Evolutionary conservation across 345 rosid genomes (phyloP), one percentile per base, ranked within the genome.

Genomic region (Psidium guajava): DNA sequence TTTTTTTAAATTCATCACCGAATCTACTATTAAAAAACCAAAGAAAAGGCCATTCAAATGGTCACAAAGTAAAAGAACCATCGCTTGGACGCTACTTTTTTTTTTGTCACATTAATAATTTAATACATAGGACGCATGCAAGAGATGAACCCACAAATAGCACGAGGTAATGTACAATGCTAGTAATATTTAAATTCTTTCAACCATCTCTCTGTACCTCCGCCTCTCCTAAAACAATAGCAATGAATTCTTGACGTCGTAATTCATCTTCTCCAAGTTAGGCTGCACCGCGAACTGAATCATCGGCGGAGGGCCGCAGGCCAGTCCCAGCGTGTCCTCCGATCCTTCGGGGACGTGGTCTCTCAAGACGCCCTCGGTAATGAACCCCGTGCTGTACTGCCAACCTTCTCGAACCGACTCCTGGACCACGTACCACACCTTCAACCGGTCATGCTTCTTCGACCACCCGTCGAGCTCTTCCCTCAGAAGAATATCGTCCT

Each of bases 271-370:
- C 92, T 96, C 99, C 87, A 97, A 87, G 91, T 93, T 94, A 1
- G 99, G 98, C 87, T 94, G 98, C 88, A 96, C 95, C 1, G 98
- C 96, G 24, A 93, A 97, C 86, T 97, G 96, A 84, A 97, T 95
- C 99, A 97, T 97, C 12, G 98, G 98, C 3, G 99, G 99, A 6
- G 99, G 98, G 27, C 99, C 99, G 22, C 98, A 97, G 2, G 96
- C 94, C 86, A 97, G 88, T 0, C 98, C 98, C 15, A 96, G 89
- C 8, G 93, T 81, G 1, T 93, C 95, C 5, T 86, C 87, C 4
- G 94, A 88, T 27, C 98, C 96, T 57, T 84, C 90, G 0, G 98
- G 98, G 9, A 94, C 22, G 58, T 93, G 98, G 82, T 92, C 94
- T 82, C 98, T 85, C 85, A 97, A 82, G 53, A 97, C 87, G n/a